These are phyloP conservation scores for Arachnopeziza araneosa DNA, from an alignment of 2,329 filamentous ascomycete genomes.

Conservation along the genomic window DNA sequence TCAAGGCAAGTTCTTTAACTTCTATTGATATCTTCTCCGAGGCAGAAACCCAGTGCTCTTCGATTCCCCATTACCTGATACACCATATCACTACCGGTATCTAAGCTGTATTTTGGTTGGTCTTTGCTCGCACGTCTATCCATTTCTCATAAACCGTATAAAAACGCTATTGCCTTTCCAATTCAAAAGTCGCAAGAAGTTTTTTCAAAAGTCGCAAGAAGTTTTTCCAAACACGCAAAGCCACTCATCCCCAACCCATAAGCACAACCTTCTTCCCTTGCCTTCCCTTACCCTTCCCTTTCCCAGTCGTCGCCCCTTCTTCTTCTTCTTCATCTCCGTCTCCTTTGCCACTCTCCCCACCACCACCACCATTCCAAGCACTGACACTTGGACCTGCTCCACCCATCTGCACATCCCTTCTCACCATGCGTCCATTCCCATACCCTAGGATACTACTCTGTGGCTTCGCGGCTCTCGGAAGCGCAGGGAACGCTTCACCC, in stretches of 20 bases:
- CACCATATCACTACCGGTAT: no score
- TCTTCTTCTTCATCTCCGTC: conserved; percentile 20
- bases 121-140: no score
- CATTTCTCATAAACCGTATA: no score
- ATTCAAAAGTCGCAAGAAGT: no score
- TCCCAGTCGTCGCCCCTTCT: conserved; percentile 21
- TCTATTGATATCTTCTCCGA: no score
- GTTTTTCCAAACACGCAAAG: background rate
- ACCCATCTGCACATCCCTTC: conserved; percentile 40
- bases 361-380: conserved; percentile 16
- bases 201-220: no score
- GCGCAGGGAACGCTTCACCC: conserved; percentile 69
- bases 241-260: conserved; percentile 48
- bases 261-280: conserved; percentile 58
- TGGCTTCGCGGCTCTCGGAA: conserved; percentile 71
- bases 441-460: conserved; percentile 58
- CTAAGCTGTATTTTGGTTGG: no score
- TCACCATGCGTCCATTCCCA: conserved; percentile 45
- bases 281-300: conserved; percentile 51
- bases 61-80: no score
- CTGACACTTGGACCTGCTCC: conserved; percentile 23
- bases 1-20: no score
- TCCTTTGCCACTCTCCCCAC: conserved; percentile 9
- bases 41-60: no score
- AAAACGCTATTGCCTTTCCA: no score